Evolutionary conservation across 805 yeast genomes (phyloP).

Genomic region (Yamadazyma insecticola): DNA sequence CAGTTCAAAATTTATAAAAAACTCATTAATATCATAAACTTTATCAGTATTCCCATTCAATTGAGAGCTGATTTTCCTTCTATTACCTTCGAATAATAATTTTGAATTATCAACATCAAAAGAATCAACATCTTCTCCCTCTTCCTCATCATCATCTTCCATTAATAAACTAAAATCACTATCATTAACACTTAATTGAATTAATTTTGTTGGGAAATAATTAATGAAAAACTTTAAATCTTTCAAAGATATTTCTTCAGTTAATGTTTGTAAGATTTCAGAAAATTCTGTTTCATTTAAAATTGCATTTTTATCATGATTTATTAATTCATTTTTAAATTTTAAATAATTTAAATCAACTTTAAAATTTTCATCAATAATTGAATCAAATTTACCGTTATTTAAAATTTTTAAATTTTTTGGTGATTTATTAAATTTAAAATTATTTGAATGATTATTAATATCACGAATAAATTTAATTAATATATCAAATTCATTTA

Average conservation of each 20-base stretch:
- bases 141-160: constrained; percentile 6
- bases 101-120: constrained; percentile 13
- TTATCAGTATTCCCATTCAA: constrained; percentile 8
- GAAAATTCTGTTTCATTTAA: constrained; percentile 8
- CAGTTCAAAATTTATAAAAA: constrained; percentile 12
- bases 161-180: constrained; percentile 13
- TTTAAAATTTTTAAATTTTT: constrained; percentile 6
- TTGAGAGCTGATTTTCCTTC: constrained; percentile 9
- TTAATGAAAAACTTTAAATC: constrained; percentile 8
- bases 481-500: constrained; percentile 8
- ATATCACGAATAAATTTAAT: constrained; percentile 8
- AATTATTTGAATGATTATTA: constrained; percentile 7
- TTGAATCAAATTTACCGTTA: too few relatives aligned
- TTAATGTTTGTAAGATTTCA: constrained; percentile 2
- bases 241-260: constrained; percentile 1
- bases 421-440: constrained; percentile 8
- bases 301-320: constrained; percentile 6
- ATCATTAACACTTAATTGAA: constrained; percentile 9
- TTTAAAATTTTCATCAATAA: too few relatives aligned
- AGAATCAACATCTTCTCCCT: constrained; percentile 8
- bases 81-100: constrained; percentile 10
- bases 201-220: constrained; percentile 7
- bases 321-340: constrained; percentile 7
- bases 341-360: constrained; percentile 3
- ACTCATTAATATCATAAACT: constrained; percentile 9